Evolutionary conservation across 2,329 filamentous ascomycete species (phyloP), one percentile per base, ranked within the genome.

Genomic region (Colletotrichum eremochloae): DNA sequence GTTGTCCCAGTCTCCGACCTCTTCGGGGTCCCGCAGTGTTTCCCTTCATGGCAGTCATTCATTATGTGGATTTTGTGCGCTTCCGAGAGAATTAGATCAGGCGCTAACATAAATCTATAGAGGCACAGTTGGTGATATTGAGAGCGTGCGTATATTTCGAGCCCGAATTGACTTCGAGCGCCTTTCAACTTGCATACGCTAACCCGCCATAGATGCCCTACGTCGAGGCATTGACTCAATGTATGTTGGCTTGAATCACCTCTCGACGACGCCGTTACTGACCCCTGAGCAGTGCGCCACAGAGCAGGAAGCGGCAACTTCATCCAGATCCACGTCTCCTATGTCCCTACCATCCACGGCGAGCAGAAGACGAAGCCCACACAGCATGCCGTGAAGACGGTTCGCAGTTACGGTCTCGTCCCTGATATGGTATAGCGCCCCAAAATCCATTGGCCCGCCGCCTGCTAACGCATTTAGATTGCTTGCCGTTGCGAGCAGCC

Each of bases 281-380:
- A 69, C 40, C 9, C 18, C 5, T 8, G 6, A 33, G 31, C 18
- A 72, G 70, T 97, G 75, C 88, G 92, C 76, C 87, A 92, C 76
- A 88, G 91, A 74, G 91, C 89, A 33, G 93, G 93, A 76, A 91
- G 90, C 79, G 88, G 90, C 79, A 96, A 97, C 84, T 97, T 97
- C 81, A 84, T 95, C 80, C 92, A 94, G 80, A 97, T 98, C 76
- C 92, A 95, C 82, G 96, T 98, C 74, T 95, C 93, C 5, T 94
- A 95, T 77, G 92, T 98, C 44, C 96, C 95, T 1, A 88, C 96
- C 44, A 81, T 80, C 14, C 64, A 88, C 70, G 88, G 88, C 53
- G 88, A 98, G 86, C 91, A 97, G 82, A 98, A 98, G 89, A 98
- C 95, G 12, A 98, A 98, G 85, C 96, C 96, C 0, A 99, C 96